These are phyloP conservation scores for Davidsoniella eucalypti DNA, from an alignment of 2,329 filamentous ascomycete genomes.

Conservation along the genomic window DNA sequence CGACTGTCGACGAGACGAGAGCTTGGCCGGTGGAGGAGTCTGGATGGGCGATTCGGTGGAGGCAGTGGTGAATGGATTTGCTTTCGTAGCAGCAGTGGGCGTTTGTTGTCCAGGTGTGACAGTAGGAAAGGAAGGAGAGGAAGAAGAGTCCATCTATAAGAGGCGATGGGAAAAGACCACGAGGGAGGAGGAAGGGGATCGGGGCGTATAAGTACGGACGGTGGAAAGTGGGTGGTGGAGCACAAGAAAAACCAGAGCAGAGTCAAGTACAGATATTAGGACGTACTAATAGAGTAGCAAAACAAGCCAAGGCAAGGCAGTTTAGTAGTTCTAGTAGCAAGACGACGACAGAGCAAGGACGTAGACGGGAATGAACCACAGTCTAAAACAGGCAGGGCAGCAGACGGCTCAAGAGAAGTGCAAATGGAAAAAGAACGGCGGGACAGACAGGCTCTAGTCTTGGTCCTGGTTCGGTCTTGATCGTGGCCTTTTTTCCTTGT, in stretches of 20 bases:
- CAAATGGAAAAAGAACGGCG: background rate
- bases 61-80: background rate
- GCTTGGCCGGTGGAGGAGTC: conserved; percentile 8
- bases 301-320: background rate
- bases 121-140: background rate
- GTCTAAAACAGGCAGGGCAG: conserved; percentile 2
- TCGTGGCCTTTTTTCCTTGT: conserved; percentile 1
- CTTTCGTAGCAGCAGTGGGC: background rate
- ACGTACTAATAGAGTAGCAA: too few species aligned
- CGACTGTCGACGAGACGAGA: conserved; percentile 11
- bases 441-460: too few species aligned
- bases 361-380: conserved; percentile 6
- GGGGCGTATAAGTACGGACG: background rate
- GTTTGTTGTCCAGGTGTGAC: conserved; percentile 3
- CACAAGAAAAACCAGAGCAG: background rate
- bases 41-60: conserved; percentile 7
- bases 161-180: background rate
- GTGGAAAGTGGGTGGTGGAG: conserved; percentile 3
- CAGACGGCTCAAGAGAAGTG: background rate
- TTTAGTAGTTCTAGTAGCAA: background rate
- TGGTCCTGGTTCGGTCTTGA: too few species aligned
- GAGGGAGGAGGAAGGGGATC: conserved; percentile 1
- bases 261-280: background rate
- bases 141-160: conserved; percentile 12
- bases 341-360: background rate